phyloP scores from a whole-genome alignment of 1,139 yeast genomes.

The Candida albicans region DNA sequence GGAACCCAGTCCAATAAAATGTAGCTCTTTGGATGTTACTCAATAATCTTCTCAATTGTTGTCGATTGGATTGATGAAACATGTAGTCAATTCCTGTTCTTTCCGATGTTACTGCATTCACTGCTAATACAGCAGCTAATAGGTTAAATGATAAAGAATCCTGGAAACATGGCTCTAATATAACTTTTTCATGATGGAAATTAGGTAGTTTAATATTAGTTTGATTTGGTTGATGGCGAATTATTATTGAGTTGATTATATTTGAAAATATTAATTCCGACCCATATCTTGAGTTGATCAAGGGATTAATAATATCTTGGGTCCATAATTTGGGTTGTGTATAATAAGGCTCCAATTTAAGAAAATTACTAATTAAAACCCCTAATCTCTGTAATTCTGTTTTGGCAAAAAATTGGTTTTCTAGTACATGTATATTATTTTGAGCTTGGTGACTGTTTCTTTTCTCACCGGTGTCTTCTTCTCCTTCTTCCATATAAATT shows the following conservation, averaged over 20 bases:
- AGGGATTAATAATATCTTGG: slow-evolving; percentile 47
- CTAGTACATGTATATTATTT: slow-evolving; percentile 27
- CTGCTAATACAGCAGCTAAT: slow-evolving; percentile 65
- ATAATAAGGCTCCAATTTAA: slow-evolving; percentile 60
- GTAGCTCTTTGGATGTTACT: slow-evolving; percentile 66
- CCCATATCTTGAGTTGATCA: slow-evolving; percentile 37
- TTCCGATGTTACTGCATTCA: slow-evolving; percentile 73
- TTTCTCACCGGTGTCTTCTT: slow-evolving; percentile 21
- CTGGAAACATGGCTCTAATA: slow-evolving; percentile 59
- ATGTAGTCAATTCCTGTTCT: slow-evolving; percentile 66
- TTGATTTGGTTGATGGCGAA: slow-evolving; percentile 55
- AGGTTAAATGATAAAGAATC: slow-evolving; percentile 61
- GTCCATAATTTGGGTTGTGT: slow-evolving; percentile 50
- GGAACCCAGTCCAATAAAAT: slow-evolving; percentile 74
- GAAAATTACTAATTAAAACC: slow-evolving; percentile 49
- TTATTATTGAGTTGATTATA: slow-evolving; percentile 47
- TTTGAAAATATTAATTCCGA: slow-evolving; percentile 40
- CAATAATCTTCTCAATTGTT: slow-evolving; percentile 55
- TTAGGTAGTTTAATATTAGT: slow-evolving; percentile 62
- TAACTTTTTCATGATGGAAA: slow-evolving; percentile 56
- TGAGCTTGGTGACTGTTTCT: slow-evolving; percentile 18
- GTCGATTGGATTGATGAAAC: slow-evolving; percentile 61
- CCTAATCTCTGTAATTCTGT: slow-evolving; percentile 60
- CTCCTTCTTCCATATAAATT: slow-evolving; percentile 53
- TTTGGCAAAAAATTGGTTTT: slow-evolving; percentile 34